Evolutionary conservation across 1,284 basidiomycete genomes (phyloP).

Genomic region (Inonotus obliquus): DNA sequence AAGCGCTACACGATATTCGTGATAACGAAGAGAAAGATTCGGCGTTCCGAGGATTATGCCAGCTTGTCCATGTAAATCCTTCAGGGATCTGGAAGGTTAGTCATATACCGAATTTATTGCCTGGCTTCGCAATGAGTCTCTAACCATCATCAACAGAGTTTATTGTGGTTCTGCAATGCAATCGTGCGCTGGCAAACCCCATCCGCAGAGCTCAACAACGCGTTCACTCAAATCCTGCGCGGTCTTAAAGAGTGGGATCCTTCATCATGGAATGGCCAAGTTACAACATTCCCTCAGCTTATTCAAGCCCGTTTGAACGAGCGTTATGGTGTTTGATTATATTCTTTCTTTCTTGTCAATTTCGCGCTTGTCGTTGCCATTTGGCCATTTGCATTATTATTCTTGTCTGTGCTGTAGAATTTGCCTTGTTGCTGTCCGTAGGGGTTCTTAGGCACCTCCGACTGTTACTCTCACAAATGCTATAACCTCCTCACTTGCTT

Average conservation of each 20-base stretch:
- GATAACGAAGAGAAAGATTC: constrained; percentile 99
- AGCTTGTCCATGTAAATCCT: constrained; percentile 92
- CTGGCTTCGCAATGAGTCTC: background rate
- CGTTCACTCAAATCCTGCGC: constrained; percentile 82
- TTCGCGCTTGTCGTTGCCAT: background rate
- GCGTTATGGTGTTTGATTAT: constrained; percentile 67
- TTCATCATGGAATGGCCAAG: constrained; percentile 72
- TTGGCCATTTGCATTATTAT: background rate
- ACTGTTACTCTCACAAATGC: background rate
- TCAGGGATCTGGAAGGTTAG: constrained; percentile 82
- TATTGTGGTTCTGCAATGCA: constrained; percentile 96
- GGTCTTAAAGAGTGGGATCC: constrained; percentile 86
- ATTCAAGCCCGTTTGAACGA: constrained; percentile 74
- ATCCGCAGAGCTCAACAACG: constrained; percentile 81
- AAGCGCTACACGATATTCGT: constrained; percentile 95
- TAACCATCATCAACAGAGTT: constrained; percentile 47
- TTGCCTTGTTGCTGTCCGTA: background rate
- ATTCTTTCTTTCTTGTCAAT: background rate
- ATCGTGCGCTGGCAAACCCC: constrained; percentile 91
- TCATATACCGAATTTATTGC: constrained; percentile 4
- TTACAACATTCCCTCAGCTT: constrained; percentile 68
- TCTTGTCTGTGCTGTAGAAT: background rate
- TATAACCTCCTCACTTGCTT: no score
- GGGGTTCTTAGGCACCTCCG: background rate
- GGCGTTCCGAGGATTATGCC: constrained; percentile 97